Evolutionary conservation across 495 filamentous ascomycete species (phyloP).

Genomic region (Xylaria nigripes): DNA sequence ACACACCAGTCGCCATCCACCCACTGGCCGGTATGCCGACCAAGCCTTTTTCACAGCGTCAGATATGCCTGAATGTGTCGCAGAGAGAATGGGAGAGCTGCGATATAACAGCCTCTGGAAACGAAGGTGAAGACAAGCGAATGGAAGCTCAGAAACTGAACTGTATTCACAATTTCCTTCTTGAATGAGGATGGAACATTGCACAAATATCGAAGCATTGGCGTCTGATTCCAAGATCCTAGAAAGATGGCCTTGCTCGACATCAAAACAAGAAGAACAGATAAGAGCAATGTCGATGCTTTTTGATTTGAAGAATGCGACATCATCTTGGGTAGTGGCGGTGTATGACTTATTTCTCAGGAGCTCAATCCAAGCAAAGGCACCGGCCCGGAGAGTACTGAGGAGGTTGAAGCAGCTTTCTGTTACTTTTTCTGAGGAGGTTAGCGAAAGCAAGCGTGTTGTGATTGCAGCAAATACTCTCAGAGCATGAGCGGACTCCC

Average conservation of each 20-base stretch:
- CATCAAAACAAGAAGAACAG: slow-evolving; percentile 32
- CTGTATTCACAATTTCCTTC: slow-evolving; percentile 14
- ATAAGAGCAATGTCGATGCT: slow-evolving; percentile 31
- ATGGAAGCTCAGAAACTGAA: not conserved
- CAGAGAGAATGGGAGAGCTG: slow-evolving; percentile 18
- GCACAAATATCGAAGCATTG: slow-evolving; percentile 27
- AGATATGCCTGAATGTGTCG: not conserved
- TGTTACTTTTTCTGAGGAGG: not conserved
- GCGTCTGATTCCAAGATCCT: slow-evolving; percentile 12
- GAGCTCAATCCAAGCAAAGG: slow-evolving; percentile 25
- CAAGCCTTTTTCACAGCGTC: slow-evolving; percentile 31
- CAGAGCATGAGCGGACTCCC: slow-evolving; percentile 37
- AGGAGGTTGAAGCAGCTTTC: slow-evolving; percentile 21
- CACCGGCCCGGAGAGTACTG: slow-evolving; percentile 13
- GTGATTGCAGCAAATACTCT: slow-evolving; percentile 30
- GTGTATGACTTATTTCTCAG: slow-evolving; percentile 20
- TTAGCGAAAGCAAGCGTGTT: slow-evolving; percentile 32
- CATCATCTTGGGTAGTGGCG: slow-evolving; percentile 11
- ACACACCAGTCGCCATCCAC: slow-evolving; percentile 18
- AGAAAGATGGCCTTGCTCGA: slow-evolving; percentile 22
- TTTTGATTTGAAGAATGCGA: slow-evolving; percentile 20
- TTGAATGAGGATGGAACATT: slow-evolving; percentile 35
- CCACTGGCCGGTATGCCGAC: slow-evolving; percentile 26
- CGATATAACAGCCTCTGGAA: slow-evolving; percentile 24
- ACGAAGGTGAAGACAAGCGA: slow-evolving; percentile 18